Evolutionary conservation across 1,284 basidiomycete genomes (phyloP), one percentile per base, ranked within the genome.

Genomic region (Sanghuangporus sanghuang): DNA sequence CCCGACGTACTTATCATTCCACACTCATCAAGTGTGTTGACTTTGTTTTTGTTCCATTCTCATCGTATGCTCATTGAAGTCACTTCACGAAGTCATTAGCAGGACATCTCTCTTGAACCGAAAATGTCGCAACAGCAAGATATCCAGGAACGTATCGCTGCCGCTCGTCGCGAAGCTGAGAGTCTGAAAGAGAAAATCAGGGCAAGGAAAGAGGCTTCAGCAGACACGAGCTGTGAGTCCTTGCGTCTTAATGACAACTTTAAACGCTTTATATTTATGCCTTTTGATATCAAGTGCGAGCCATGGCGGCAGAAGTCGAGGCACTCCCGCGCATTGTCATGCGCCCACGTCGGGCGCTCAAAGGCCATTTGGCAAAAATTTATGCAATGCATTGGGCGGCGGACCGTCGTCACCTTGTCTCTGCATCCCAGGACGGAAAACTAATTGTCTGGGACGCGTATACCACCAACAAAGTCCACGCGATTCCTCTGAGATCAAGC

Each of bases 361-460:
- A 96, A 72, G 96, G 96, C 53, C 97, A 98, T 78, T 85, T 98
- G 64, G 96, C 96, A 69, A 99, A 99, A 84, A 98, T 99, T 74
- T 98, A 98, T 76, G 96, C 97, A 57, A 96, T 99, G 90, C 96
- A 98, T 76, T 99, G 97, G 97, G 91, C 96, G 18, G 89, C 89
- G 64, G 97, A 99, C 81, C 88, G 94, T 73, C 85, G 95, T 71
- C 97, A 99, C 80, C 86, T 99, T 67, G 96, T 99, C 50, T 98
- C 96, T 11, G 96, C 97, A 27, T 98, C 96, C 3, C 96, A 99
- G 75, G 96, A 99, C 73, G 97, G 97, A 66, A 98, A 99, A 78
- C 85, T 99, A 64, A 98, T 99, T 74, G 95, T 99, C 59, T 99
- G 96, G 96, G 96, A 99, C 76, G 96, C 97, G 50, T 98, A 98